phyloP scores from a whole-genome alignment of 1,284 basidiomycete species.

The Heterobasidion irregulare region DNA sequence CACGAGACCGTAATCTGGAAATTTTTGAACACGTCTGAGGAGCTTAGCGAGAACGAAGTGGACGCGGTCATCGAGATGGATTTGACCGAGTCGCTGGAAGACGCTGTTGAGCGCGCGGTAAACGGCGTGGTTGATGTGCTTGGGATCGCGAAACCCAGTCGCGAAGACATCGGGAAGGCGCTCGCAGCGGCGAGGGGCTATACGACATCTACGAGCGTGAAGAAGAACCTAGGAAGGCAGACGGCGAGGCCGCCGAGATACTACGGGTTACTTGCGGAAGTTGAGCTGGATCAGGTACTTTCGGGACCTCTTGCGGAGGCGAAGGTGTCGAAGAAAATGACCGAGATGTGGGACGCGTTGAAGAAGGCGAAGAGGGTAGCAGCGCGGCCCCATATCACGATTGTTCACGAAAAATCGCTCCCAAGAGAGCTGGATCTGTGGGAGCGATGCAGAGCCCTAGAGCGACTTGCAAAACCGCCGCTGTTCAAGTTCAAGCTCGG shows the following conservation, averaged over 20 bases:
- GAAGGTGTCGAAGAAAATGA: slow-evolving; percentile 21
- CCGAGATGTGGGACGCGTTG: slow-evolving; percentile 43
- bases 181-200: slow-evolving; percentile 49
- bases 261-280: slow-evolving; percentile 70
- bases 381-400: slow-evolving; percentile 75
- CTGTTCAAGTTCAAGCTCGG: slow-evolving; percentile 57
- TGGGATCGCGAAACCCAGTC: slow-evolving; percentile 41
- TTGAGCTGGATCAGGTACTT: slow-evolving; percentile 49
- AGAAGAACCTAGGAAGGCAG: background rate
- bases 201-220: slow-evolving; percentile 18
- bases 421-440: slow-evolving; percentile 47
- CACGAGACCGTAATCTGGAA: slow-evolving; percentile 81
- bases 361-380: slow-evolving; percentile 42
- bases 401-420: slow-evolving; percentile 67
- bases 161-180: slow-evolving; percentile 53
- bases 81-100: slow-evolving; percentile 44
- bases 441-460: slow-evolving; percentile 52
- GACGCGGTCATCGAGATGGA: slow-evolving; percentile 63
- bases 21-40: slow-evolving; percentile 66
- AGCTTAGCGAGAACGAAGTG: slow-evolving; percentile 57
- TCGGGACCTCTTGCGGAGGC: slow-evolving; percentile 22
- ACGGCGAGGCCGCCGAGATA: slow-evolving; percentile 40
- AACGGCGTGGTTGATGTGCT: slow-evolving; percentile 46
- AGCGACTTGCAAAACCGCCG: slow-evolving; percentile 33
- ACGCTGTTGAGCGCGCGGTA: slow-evolving; percentile 51